Base-by-base conservation (phyloP, 352 stramenopile species). In the Albugo laibachii region DNA sequence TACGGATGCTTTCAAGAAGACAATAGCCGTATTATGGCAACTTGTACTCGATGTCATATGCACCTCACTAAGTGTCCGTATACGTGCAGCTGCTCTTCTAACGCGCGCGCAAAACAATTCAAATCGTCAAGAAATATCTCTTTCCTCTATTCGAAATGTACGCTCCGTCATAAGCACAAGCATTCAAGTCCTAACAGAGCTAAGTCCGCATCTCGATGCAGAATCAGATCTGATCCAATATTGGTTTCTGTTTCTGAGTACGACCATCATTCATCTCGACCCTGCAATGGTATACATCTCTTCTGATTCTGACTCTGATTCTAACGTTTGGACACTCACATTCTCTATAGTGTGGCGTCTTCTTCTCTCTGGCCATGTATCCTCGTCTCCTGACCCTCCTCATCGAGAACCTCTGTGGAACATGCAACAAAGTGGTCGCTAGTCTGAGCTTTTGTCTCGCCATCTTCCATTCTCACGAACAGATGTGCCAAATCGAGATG, bases 81-180 rank as follows among this genome's bases (percentile, higher is more conserved):
- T 85, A 36, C 68, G 64, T 16, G 73, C 69, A 0, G 69, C 67
- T 0, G 68, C 70, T 40, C 56, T 85, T 43, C 62, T 85, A 31
- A 31, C 63, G 24, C 50, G 53, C 35, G 16, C 38, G 3, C 38
- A 43, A 24, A 8, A 19, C 8, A 8, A 31, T 3, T 8, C 8
- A 10, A 3, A 31, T 31, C 24, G 24, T 31, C 24, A 31, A 10
- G 8, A 10, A 8, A 31, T 31, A 3, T 31, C 8, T 10, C 24
- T 31, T 10, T 10, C 24, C 3, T 49, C 54, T 24, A 57, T 58
- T 16, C 57, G 71, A 54, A 69, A 72, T 57, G 48, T 81, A 46
- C 73, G 73, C 12, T 74, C 73, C 11, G 59, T 85, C 21, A 66
- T 81, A 50, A 81, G 69, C 62, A 80, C 73, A 16, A 77, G 69